Conservation (phyloP, 257 asterid genomes). For the Leonotis leonurus region DNA sequence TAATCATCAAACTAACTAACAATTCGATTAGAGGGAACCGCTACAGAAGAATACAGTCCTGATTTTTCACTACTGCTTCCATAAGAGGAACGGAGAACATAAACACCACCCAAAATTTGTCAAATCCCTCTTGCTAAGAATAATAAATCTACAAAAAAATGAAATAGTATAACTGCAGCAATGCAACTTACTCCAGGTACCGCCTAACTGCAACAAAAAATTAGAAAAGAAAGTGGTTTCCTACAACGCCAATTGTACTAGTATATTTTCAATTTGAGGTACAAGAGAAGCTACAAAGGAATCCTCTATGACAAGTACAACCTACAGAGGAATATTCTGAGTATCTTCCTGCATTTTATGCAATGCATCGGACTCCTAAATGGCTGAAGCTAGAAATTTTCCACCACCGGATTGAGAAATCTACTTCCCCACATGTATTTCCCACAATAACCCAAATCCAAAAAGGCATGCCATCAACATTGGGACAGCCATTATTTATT, state of each 20-base stretch:
- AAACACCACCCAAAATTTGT: background rate
- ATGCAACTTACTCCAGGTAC: background rate
- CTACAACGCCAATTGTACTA: background rate
- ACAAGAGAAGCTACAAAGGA: background rate
- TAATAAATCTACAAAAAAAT: too few relatives aligned
- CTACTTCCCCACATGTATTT: background rate
- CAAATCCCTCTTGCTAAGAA: background rate
- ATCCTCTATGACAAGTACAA: background rate
- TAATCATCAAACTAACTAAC: background rate
- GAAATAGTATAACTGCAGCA: too few relatives aligned
- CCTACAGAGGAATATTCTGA: background rate
- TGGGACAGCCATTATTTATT: background rate
- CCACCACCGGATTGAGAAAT: background rate
- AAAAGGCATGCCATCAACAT: background rate
- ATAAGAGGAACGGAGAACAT: background rate
- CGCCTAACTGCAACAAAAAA: background rate
- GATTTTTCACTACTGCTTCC: background rate
- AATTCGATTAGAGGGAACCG: background rate
- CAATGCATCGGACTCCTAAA: background rate
- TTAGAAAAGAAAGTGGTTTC: background rate
- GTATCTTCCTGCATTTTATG: constrained; percentile 6
- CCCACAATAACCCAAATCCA: background rate
- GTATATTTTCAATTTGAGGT: background rate
- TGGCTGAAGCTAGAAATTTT: background rate
- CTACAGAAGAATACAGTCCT: background rate